Evolutionary conservation across 805 yeast species (phyloP).

Genomic region (Cyberlindnera saturnus): DNA sequence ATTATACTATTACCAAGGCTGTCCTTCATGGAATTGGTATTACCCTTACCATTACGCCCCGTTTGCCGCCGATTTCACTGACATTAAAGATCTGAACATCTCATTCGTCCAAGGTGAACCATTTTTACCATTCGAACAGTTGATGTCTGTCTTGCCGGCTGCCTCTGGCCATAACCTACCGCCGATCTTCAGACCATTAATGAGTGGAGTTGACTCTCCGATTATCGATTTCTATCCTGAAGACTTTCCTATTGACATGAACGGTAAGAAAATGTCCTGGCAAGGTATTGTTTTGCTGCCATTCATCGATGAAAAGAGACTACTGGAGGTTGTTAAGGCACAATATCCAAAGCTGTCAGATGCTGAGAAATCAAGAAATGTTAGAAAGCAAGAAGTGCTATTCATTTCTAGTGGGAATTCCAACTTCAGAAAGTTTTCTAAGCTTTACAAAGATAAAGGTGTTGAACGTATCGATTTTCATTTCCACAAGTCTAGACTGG

Average conservation of each 20-base stretch:
- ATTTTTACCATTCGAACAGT: constrained; percentile 85
- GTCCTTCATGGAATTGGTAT: constrained; percentile 98
- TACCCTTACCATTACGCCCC: constrained; percentile 98
- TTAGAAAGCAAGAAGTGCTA: constrained; percentile 63
- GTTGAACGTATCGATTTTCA: constrained; percentile 33
- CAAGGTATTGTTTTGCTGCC: constrained; percentile 89
- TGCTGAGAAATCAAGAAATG: constrained; percentile 64
- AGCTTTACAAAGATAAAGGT: constrained; percentile 19
- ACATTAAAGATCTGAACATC: constrained; percentile 44
- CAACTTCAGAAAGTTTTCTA: constrained; percentile 30
- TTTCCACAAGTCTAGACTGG: constrained; percentile 46
- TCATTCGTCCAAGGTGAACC: constrained; percentile 67
- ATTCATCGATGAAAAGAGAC: constrained; percentile 78
- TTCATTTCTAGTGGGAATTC: constrained; percentile 60
- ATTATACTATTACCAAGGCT: constrained; percentile 91
- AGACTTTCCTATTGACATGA: constrained; percentile 87
- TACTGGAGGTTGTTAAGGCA: constrained; percentile 57
- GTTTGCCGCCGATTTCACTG: constrained; percentile 80
- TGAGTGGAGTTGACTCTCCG: constrained; percentile 74
- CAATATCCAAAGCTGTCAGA: constrained; percentile 60
- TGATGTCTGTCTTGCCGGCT: constrained; percentile 93
- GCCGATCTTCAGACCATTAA: constrained; percentile 68
- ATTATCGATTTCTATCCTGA: constrained; percentile 90
- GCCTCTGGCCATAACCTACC: constrained; percentile 88
- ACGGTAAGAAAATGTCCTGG: constrained; percentile 93